phyloP scores from a whole-genome alignment of 2,329 filamentous ascomycete species.

The Arthrobotrys sinensis region DNA sequence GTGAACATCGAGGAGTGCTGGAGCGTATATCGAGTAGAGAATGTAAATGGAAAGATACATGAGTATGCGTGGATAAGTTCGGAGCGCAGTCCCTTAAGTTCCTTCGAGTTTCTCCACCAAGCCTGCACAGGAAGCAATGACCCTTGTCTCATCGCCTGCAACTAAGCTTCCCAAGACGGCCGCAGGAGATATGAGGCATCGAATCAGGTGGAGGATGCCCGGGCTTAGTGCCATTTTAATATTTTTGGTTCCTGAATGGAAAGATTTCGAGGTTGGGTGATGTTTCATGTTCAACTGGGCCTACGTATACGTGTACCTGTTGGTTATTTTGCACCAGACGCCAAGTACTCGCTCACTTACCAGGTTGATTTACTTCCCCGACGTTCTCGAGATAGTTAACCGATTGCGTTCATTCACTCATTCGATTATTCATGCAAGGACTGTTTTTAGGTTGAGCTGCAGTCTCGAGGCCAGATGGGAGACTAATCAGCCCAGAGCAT shows the following conservation, averaged over 20 bases:
- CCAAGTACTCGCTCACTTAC: too few species aligned
- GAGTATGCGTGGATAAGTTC: not conserved
- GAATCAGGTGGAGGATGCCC: too few species aligned
- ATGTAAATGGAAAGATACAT: too few species aligned
- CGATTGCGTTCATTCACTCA: not conserved
- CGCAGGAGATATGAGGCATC: not conserved
- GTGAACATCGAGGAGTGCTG: too few species aligned
- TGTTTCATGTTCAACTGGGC: conserved; percentile 15
- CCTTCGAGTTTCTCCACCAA: not conserved
- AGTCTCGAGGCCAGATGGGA: too few species aligned
- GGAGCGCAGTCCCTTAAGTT: not conserved
- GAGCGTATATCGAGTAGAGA: too few species aligned
- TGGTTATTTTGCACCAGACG: not conserved
- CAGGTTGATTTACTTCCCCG: too few species aligned
- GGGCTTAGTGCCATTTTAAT: not conserved
- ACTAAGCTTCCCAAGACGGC: not conserved
- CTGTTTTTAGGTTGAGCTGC: too few species aligned
- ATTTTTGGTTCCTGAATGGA: conserved; percentile 4
- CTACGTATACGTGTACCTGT: not conserved
- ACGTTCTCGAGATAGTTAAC: conserved; percentile 9
- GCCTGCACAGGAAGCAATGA: not conserved
- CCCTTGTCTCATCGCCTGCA: not conserved
- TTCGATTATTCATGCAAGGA: too few species aligned
- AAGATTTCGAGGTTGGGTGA: too few species aligned
- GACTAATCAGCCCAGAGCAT: too few species aligned